phyloP scores from a whole-genome alignment of 495 filamentous ascomycete genomes.

The Hamigera avellanea region DNA sequence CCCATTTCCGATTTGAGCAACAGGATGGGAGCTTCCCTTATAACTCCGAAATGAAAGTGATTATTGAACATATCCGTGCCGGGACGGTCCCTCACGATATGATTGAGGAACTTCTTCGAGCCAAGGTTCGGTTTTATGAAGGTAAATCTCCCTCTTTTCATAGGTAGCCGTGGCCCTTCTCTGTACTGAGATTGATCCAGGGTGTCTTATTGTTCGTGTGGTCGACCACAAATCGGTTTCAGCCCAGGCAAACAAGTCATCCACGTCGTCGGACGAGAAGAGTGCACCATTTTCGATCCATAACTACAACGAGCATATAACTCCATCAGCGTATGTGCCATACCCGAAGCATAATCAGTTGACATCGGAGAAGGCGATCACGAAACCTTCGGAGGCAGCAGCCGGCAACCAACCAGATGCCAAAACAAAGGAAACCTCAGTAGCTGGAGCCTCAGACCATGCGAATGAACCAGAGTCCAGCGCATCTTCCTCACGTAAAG shows the following conservation, averaged over 20 bases:
- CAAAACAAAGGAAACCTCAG: conserved; percentile 15
- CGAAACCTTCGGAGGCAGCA: conserved; percentile 16
- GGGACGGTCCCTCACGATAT: conserved; percentile 64
- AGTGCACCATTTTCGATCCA: conserved; percentile 76
- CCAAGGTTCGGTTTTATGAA: conserved; percentile 79
- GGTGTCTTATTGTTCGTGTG: conserved; percentile 86
- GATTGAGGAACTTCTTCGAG: conserved; percentile 53
- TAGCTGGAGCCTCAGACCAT: conserved; percentile 26
- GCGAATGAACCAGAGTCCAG: conserved; percentile 35
- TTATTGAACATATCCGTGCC: conserved; percentile 63
- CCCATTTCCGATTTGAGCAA: conserved; percentile 84
- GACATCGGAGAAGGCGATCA: conserved; percentile 22
- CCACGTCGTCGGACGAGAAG: conserved; percentile 40
- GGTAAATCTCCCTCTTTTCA: conserved; percentile 40
- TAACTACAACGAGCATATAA: conserved; percentile 77
- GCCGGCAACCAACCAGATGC: conserved; percentile 11
- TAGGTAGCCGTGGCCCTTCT: too few relatives aligned
- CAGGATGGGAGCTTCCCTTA: conserved; percentile 89
- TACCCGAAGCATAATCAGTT: conserved; percentile 55
- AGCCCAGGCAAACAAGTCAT: conserved; percentile 42
- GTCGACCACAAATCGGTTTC: conserved; percentile 68
- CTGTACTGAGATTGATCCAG: conserved; percentile 19
- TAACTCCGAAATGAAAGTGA: conserved; percentile 76
- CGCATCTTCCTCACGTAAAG: conserved; percentile 34
- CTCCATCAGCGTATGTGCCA: conserved; percentile 75